Conservation (phyloP, 192 early-diverging fungal species). For the Physocladia obscura region DNA sequence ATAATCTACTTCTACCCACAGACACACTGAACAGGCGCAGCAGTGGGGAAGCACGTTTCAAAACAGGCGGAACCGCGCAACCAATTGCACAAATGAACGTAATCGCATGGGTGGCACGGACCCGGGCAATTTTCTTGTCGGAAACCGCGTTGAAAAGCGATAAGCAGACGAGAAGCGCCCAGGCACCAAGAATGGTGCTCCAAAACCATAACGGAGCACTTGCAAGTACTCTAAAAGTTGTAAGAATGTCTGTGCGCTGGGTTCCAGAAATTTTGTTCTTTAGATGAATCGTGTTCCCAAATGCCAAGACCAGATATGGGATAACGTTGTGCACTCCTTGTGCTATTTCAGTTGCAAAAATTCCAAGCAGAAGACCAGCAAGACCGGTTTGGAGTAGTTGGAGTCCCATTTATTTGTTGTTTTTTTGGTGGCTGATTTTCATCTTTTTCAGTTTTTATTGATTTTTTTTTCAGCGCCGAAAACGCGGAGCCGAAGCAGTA, state of each 20-base stretch:
- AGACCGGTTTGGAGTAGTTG: slow-evolving; percentile 9
- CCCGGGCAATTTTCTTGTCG: not conserved
- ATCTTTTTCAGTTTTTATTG: too few relatives aligned
- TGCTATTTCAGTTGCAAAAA: slow-evolving; percentile 8
- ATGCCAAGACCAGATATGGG: slow-evolving; percentile 11
- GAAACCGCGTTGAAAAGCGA: slow-evolving; percentile 8
- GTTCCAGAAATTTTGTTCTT: slow-evolving; percentile 18
- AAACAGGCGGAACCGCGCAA: not conserved
- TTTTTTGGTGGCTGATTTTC: too few relatives aligned
- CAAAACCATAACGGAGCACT: slow-evolving; percentile 2
- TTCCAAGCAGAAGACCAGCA: slow-evolving; percentile 7
- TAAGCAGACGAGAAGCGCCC: not conserved
- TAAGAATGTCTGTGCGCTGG: slow-evolving; percentile 11
- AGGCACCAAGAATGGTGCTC: not conserved
- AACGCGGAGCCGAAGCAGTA: too few relatives aligned
- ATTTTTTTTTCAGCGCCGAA: too few relatives aligned
- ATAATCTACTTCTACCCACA: not conserved
- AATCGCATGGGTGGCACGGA: not conserved
- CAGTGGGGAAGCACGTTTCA: not conserved
- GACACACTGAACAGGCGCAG: not conserved
- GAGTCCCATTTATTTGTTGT: not conserved
- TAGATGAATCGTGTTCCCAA: slow-evolving; percentile 7
- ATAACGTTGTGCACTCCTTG: slow-evolving; percentile 19
- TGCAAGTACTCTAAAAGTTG: not conserved
- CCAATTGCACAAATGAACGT: not conserved